Evolutionary conservation across 1,139 yeast species (phyloP).

Genomic region (Meyerozyma smithsonii): DNA sequence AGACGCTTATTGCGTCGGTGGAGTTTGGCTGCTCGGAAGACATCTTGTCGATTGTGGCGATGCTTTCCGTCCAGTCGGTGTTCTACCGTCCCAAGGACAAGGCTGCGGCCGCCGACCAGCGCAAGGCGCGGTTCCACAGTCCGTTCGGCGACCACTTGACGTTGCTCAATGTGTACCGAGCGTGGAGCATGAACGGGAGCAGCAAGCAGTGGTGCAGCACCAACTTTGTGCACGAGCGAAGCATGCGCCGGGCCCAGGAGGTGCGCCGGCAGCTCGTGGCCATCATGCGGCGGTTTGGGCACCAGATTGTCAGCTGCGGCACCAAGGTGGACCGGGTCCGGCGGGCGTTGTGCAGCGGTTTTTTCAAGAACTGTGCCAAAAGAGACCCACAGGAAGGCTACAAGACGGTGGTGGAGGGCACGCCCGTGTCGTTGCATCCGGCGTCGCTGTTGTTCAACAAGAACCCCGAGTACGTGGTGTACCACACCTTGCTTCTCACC

Average conservation of each 20-base stretch:
- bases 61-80: conserved; percentile 84
- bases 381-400: conserved; percentile 67
- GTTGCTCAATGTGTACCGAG: conserved; percentile 69
- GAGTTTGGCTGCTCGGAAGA: conserved; percentile 80
- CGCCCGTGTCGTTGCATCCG: conserved; percentile 85
- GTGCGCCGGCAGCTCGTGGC: conserved; percentile 66
- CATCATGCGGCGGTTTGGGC: conserved; percentile 55
- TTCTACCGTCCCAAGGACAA: conserved; percentile 83
- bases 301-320: conserved; percentile 56
- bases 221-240: conserved; percentile 76
- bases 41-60: conserved; percentile 77
- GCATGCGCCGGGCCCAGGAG: conserved; percentile 72
- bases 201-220: conserved; percentile 77
- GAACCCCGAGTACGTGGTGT: conserved; percentile 73
- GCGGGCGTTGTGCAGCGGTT: conserved; percentile 79
- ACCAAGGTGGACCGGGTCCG: conserved; percentile 60
- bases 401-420: conserved; percentile 69
- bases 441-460: conserved; percentile 76
- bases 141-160: conserved; percentile 87
- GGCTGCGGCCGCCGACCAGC: conserved; percentile 68
- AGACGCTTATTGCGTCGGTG: conserved; percentile 70
- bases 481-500: conserved; percentile 78
- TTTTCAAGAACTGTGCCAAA: conserved; percentile 79
- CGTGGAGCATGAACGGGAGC: conserved; percentile 65
- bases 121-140: conserved; percentile 70